A percentile compares a stretch with the other conserved stretches of the same genome.
Conservation (phyloP, 345 rosid genomes). For the Eucalyptus melliodora region DNA sequence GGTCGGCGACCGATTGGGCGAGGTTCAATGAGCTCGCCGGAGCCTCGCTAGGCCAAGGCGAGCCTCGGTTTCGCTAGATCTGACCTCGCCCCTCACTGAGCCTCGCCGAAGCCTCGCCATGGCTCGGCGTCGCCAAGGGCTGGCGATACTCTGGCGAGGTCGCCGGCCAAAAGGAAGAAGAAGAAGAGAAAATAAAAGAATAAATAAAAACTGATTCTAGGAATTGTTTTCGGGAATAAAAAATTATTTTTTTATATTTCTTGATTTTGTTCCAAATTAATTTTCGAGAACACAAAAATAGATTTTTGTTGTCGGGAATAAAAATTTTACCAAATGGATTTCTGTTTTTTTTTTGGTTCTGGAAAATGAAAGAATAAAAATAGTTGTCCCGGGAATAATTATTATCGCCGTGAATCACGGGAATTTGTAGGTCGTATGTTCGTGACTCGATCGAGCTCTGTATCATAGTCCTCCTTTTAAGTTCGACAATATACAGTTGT, state of each 20-base stretch:
- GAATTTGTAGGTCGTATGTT: not conserved
- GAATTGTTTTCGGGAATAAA: fast-evolving
- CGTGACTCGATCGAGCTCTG: not conserved
- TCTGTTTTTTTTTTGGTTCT: fast-evolving
- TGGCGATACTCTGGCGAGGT: fast-evolving
- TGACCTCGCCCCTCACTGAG: too few species aligned
- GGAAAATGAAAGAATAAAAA: too few species aligned
- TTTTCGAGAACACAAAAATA: too few species aligned
- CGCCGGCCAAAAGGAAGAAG: too few species aligned
- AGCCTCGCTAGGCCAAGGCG: too few species aligned
- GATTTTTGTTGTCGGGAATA: fast-evolving
- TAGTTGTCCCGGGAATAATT: too few species aligned
- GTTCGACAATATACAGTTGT: not conserved
- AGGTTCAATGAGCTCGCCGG: fast-evolving
- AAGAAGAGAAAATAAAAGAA: too few species aligned
- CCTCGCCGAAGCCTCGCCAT: too few species aligned
- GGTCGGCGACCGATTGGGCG: fast-evolving
- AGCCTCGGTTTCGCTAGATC: fast-evolving
- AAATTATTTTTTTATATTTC: too few species aligned
- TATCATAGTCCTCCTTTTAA: not conserved
- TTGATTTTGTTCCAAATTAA: too few species aligned
- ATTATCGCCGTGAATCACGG: too few species aligned
- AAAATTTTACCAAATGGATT: fast-evolving
- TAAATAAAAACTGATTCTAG: fast-evolving
- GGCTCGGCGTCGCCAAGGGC: too few species aligned